phyloP scores from a whole-genome alignment of 75 land plant species.

The Chamaecyparis obtusa region DNA sequence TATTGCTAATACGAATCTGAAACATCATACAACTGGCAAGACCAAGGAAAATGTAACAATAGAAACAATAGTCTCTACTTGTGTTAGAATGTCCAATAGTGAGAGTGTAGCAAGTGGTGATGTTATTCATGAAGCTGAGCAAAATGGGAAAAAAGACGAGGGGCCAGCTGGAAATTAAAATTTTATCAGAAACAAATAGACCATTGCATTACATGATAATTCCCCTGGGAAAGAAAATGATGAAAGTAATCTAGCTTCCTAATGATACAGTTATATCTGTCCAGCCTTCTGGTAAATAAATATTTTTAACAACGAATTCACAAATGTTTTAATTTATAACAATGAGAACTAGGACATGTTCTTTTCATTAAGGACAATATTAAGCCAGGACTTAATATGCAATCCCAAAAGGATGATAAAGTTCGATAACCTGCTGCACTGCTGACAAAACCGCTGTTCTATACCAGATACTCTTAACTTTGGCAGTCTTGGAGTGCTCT shows the following conservation, averaged over 20 bases:
- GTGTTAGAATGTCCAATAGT: conserved; percentile 30
- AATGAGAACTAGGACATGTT: background rate
- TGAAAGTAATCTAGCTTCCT: background rate
- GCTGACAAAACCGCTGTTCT: conserved; percentile 68
- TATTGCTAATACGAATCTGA: conserved; percentile 17
- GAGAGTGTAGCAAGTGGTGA: conserved; percentile 26
- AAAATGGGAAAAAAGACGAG: conserved; percentile 22
- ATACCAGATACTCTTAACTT: conserved; percentile 56
- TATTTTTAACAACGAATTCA: background rate
- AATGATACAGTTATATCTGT: background rate
- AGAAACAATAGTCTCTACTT: conserved; percentile 27
- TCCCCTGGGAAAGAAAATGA: background rate
- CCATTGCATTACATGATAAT: background rate
- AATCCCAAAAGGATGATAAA: background rate
- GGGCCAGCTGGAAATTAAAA: conserved; percentile 4
- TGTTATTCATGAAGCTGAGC: conserved; percentile 27
- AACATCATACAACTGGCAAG: conserved; percentile 18
- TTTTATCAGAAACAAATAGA: background rate
- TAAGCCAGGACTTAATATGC: background rate
- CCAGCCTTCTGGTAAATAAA: background rate
- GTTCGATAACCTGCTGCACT: conserved; percentile 62
- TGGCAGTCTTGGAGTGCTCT: conserved; percentile 63
- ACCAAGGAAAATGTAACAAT: conserved; percentile 22
- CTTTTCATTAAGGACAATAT: background rate
- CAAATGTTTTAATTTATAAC: background rate